Conservation (phyloP, 352 stramenopile species). For the Phytophthora ohioensis region DNA sequence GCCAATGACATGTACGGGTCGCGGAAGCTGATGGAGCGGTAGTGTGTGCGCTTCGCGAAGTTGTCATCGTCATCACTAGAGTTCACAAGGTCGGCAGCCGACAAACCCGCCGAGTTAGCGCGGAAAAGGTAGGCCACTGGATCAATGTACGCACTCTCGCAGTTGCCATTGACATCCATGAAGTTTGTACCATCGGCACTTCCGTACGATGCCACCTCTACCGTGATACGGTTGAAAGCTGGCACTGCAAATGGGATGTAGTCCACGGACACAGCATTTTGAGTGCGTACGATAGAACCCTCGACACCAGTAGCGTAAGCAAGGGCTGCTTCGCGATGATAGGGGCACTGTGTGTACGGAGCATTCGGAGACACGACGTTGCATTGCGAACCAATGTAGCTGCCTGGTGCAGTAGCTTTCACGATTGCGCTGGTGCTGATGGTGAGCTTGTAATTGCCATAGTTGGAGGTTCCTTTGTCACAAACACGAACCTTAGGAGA, state of each 20-base stretch:
- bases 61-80: constrained; percentile 70
- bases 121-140: constrained; percentile 69
- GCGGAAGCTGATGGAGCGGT: constrained; percentile 71
- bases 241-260: constrained; percentile 63
- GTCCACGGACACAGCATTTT: constrained; percentile 59
- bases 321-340: constrained; percentile 62
- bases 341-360: constrained; percentile 58
- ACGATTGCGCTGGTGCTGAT: constrained; percentile 51
- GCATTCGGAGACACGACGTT: constrained; percentile 28
- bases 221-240: constrained; percentile 58
- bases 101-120: constrained; percentile 40
- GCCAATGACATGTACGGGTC: constrained; percentile 77
- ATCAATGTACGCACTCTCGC: constrained; percentile 73
- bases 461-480: constrained; percentile 60
- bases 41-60: constrained; percentile 56
- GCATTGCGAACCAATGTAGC: constrained; percentile 79
- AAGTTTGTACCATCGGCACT: constrained; percentile 45
- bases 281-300: constrained; percentile 63
- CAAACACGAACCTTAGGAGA: constrained; percentile 54
- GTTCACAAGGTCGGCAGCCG: constrained; percentile 56
- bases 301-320: constrained; percentile 45
- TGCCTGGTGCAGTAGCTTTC: constrained; percentile 41
- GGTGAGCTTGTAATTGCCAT: constrained; percentile 73
- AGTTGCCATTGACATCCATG: constrained; percentile 73
- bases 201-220: constrained; percentile 72